Evolutionary conservation across 1,139 yeast genomes (phyloP), one percentile per base, ranked within the genome.

Genomic region (Groenewaldozyma sp.): DNA sequence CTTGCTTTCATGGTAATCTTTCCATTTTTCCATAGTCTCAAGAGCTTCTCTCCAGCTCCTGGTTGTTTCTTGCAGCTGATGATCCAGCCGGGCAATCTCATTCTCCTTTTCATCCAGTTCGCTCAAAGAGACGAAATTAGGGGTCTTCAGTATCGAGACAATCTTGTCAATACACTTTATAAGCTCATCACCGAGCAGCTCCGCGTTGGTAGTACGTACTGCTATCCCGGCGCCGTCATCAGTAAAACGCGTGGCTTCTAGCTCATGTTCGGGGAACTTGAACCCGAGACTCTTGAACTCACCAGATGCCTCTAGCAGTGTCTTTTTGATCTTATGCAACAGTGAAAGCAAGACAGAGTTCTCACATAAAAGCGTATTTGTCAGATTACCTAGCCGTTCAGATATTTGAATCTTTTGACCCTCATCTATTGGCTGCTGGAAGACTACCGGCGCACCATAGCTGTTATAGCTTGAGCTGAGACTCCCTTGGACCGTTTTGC

Each of bases 1-100:
- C 39, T 46, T 13, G n/a, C n/a, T n/a, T n/a, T n/a, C n/a, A 11
- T 52, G 37, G 26, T 53, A 52, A 22, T 43, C 38, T 32, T 49
- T 53, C 60, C 60, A 56, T 28, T 55, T 55, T 21, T 56, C 58
- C 56, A 55, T 55, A 2, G 58, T 55, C 32, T 49, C 44, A 22
- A 55, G 40, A 0, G 59, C 58, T 31, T 45, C 44, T 29, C 51
- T 48, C 60, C 60, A 56, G 34, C 52, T 54, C 10, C 42, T 50
- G 3, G 56, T 53, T 32, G 50, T 45, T 28, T 51, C 54, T 16
- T 43, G 38, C n/a, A 56, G 43, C 42, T 54, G 53, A 10, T 43
- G 46, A 19, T 44, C 41, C 26, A 56, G 45, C 16, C 40, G 34
- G 13, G 41, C 43, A 3, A 52, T 43, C 35, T 49, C 47, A 6